phyloP scores from a whole-genome alignment of 805 yeast species.

The Metschnikowia proteae region DNA sequence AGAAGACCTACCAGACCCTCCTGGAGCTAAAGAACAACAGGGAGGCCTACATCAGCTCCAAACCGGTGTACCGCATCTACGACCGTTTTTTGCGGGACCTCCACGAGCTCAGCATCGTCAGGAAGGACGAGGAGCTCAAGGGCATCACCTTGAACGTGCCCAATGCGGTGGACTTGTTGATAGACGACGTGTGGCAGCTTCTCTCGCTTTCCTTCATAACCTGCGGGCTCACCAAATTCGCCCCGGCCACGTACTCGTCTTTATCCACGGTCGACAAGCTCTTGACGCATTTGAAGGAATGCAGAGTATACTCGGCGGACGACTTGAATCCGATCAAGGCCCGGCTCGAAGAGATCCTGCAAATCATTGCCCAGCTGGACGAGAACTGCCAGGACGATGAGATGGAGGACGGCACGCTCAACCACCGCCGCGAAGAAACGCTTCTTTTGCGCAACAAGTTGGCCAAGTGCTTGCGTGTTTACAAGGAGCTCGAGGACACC shows the following conservation, averaged over 20 bases:
- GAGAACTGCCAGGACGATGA: constrained; percentile 13
- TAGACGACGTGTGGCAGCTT: constrained; percentile 88
- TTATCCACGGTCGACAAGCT: constrained; percentile 81
- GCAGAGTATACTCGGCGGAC: constrained; percentile 76
- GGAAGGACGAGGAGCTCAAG: constrained; percentile 45
- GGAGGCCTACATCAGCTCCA: constrained; percentile 59
- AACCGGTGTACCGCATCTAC: constrained; percentile 60
- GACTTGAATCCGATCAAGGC: constrained; percentile 76
- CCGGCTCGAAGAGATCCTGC: constrained; percentile 66
- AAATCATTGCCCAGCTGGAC: constrained; percentile 46
- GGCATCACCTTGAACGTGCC: constrained; percentile 38
- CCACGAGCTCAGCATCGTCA: constrained; percentile 48
- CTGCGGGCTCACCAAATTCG: constrained; percentile 83
- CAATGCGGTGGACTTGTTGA: constrained; percentile 61
- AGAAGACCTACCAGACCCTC: constrained; percentile 25
- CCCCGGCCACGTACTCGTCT: constrained; percentile 93
- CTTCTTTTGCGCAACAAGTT: constrained; percentile 62
- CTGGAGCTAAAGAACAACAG: constrained; percentile 56
- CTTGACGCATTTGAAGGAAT: constrained; percentile 76
- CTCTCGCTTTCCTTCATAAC: constrained; percentile 84
- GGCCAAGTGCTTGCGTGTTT: constrained; percentile 56
- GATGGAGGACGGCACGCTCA: constrained; percentile 6
- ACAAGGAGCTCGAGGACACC: constrained; percentile 51
- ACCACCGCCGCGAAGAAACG: constrained; percentile 53
- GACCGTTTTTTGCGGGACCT: constrained; percentile 53